A percentile compares a stretch with the other conserved stretches of the same genome.
phyloP scores from a whole-genome alignment of 1,284 basidiomycete genomes.

The Marasmius sp. region DNA sequence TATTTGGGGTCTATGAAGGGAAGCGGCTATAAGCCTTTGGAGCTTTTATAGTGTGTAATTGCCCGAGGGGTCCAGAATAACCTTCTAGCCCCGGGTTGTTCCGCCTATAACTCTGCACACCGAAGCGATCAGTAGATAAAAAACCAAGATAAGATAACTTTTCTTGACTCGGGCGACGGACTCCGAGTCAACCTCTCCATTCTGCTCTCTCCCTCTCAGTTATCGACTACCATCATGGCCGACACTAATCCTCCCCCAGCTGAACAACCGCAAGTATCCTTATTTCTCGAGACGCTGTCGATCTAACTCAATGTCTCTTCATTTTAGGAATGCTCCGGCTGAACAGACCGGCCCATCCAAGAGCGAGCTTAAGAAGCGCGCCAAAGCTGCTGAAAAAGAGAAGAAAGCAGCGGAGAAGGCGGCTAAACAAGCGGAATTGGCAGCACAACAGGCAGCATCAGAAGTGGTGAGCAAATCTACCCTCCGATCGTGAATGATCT shows the following conservation, averaged over 20 bases:
- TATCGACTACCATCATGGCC: not conserved
- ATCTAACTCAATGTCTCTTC: not conserved
- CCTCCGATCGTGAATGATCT: not conserved
- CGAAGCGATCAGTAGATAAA: not conserved
- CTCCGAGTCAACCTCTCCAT: not conserved
- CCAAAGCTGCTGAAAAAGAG: conserved; percentile 91
- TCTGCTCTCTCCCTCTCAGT: not conserved
- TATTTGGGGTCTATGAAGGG: not conserved
- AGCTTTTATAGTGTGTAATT: not conserved
- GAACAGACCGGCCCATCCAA: conserved; percentile 67
- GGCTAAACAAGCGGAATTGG: conserved; percentile 77
- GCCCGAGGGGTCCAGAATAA: not conserved
- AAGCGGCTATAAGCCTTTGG: not conserved
- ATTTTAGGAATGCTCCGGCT: conserved; percentile 18
- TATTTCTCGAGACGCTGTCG: not conserved
- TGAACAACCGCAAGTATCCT: conserved; percentile 6
- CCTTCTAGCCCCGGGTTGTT: not conserved
- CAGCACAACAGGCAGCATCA: conserved; percentile 70
- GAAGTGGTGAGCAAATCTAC: conserved; percentile 55
- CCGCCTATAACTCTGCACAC: not conserved
- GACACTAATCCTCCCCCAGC: conserved; percentile 1
- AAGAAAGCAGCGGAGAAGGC: conserved; percentile 86
- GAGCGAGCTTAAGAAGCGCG: conserved; percentile 90
- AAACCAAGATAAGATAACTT: not conserved
- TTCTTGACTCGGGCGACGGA: not conserved